A percentile compares a stretch with the other conserved stretches of the same genome.
These are phyloP conservation scores for Pythium phragmiticola DNA, from an alignment of 352 stramenopile genomes.

Conservation along the genomic window DNA sequence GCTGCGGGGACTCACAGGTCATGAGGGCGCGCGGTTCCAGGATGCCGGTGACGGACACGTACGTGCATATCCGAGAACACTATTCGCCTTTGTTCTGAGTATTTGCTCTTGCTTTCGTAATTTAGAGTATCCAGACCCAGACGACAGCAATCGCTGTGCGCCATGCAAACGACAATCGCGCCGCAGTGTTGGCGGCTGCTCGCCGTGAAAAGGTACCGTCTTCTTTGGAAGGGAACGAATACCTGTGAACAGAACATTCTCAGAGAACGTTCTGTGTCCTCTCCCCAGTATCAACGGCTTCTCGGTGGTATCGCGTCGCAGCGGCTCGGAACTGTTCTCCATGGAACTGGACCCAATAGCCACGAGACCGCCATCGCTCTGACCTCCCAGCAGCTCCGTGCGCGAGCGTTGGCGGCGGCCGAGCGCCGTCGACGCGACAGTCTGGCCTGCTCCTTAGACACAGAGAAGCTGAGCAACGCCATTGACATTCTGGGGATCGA, in stretches of 20 bases:
- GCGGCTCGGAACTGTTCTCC: too few species aligned
- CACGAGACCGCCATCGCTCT: constrained; percentile 8
- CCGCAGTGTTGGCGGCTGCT: constrained; percentile 41
- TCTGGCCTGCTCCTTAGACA: constrained; percentile 24
- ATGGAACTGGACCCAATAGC: too few species aligned
- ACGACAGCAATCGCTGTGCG: constrained; percentile 23
- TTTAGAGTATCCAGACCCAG: constrained; percentile 26
- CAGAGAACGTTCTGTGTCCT: too few species aligned
- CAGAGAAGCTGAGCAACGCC: constrained; percentile 17
- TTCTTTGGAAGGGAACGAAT: background rate
- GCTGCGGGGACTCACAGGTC: constrained; percentile 42
- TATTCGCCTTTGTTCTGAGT: background rate
- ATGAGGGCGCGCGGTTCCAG: constrained; percentile 45
- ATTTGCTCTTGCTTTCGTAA: background rate
- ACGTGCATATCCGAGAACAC: background rate
- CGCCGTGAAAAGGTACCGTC: constrained; percentile 39
- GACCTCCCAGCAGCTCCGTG: background rate
- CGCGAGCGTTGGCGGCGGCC: constrained; percentile 49
- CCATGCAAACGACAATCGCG: constrained; percentile 30
- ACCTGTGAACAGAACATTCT: too few species aligned
- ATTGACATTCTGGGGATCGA: too few species aligned
- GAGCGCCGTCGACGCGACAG: constrained; percentile 51
- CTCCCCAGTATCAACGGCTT: too few species aligned
- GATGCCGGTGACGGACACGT: constrained; percentile 44
- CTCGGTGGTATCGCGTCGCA: too few species aligned